phyloP scores from a whole-genome alignment of 805 yeast species.

The Danielia reshetovae region DNA sequence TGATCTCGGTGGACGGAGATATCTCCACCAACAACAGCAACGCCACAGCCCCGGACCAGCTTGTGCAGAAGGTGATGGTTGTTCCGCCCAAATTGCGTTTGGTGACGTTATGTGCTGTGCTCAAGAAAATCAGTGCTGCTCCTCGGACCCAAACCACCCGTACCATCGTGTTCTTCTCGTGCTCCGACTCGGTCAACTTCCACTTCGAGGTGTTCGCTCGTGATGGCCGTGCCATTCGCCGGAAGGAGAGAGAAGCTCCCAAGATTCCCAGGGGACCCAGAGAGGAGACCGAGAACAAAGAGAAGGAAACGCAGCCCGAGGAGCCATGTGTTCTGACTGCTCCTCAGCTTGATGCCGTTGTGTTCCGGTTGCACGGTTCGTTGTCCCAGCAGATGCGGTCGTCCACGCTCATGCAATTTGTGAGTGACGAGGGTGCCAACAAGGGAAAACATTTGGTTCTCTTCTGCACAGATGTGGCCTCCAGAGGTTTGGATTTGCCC shows the following conservation, averaged over 20 bases:
- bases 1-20: constrained; percentile 46
- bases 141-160: constrained; percentile 39
- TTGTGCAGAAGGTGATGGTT: constrained; percentile 71
- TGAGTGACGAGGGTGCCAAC: constrained; percentile 34
- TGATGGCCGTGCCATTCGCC: constrained; percentile 42
- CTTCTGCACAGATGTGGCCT: constrained; percentile 96
- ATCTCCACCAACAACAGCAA: constrained; percentile 11
- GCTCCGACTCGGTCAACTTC: constrained; percentile 95
- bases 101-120: constrained; percentile 69
- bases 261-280: no score
- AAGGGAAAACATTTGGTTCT: constrained; percentile 53
- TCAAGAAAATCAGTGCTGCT: constrained; percentile 41
- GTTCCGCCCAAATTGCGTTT: constrained; percentile 91
- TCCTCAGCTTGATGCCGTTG: constrained; percentile 46
- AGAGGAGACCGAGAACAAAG: constrained; percentile 10
- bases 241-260: constrained; percentile 21
- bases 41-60: constrained; percentile 80
- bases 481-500: constrained; percentile 94
- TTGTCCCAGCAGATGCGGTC: constrained; percentile 81
- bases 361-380: constrained; percentile 84
- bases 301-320: constrained; percentile 11
- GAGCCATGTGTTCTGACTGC: constrained; percentile 44
- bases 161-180: constrained; percentile 83
- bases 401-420: constrained; percentile 64
- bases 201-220: constrained; percentile 75